Percentiles rank a stretch among this genome's conserved stretches.
These are phyloP conservation scores for Claviceps humidiphila DNA, from an alignment of 2,329 filamentous ascomycete genomes.

Conservation along the genomic window DNA sequence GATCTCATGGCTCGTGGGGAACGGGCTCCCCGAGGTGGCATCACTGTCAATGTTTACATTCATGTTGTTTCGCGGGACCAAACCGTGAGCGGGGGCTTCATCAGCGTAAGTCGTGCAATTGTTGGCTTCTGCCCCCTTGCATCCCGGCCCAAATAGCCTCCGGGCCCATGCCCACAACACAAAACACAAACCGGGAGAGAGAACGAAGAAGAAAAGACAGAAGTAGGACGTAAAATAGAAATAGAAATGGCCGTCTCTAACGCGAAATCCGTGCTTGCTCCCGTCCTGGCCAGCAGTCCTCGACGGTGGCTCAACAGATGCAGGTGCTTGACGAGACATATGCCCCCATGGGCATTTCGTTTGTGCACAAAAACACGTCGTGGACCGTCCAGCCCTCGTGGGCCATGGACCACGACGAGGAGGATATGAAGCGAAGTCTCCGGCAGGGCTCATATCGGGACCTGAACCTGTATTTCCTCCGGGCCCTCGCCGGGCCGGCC, in stretches of 20 bases:
- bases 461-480: constrained; percentile 33
- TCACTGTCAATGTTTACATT: background rate
- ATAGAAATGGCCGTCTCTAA: background rate
- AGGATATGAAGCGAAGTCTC: constrained; percentile 30
- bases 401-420: constrained; percentile 22
- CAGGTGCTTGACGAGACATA: constrained; percentile 30
- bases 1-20: background rate
- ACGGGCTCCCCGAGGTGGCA: background rate
- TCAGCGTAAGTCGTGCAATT: background rate
- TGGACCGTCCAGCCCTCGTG: constrained; percentile 31
- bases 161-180: too few species aligned
- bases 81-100: background rate
- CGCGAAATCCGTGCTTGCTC: too few species aligned
- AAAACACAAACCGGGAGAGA: too few species aligned
- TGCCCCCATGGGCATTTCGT: constrained; percentile 26
- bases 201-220: background rate
- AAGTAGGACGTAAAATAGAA: background rate
- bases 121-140: too few species aligned
- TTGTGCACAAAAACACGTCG: constrained; percentile 27
- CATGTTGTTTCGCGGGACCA: background rate
- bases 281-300: background rate
- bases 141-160: too few species aligned
- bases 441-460: constrained; percentile 25
- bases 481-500: constrained; percentile 4
- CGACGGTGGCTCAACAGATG: constrained; percentile 21